phyloP scores from a whole-genome alignment of 1,284 basidiomycete species.

The Thelephora terrestris region DNA sequence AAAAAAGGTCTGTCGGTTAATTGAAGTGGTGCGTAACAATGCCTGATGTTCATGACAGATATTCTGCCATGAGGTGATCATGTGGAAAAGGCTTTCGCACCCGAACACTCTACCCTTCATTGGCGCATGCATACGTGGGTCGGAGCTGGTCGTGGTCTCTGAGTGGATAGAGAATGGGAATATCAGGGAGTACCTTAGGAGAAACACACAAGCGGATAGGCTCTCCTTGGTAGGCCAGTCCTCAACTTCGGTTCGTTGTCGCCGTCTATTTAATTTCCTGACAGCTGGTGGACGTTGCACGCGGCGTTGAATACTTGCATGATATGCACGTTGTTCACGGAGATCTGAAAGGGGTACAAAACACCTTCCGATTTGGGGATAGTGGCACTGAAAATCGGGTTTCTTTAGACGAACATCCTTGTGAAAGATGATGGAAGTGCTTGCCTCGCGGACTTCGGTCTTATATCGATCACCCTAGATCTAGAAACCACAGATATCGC shows the following conservation, averaged over 20 bases:
- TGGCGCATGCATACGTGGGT: slow-evolving; percentile 2
- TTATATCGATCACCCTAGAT: slow-evolving; percentile 4
- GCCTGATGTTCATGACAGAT: no score
- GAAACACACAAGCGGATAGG: slow-evolving; percentile 3
- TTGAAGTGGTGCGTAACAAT: no score
- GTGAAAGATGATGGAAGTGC: slow-evolving; percentile 16
- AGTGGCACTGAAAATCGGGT: neutral
- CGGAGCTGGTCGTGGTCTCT: slow-evolving; percentile 6
- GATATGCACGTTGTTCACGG: slow-evolving; percentile 3
- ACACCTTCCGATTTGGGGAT: neutral
- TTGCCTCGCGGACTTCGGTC: slow-evolving; percentile 21
- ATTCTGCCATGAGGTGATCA: no score
- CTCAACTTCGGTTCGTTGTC: neutral
- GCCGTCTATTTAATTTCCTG: neutral
- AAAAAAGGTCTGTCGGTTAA: no score
- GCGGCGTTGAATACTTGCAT: slow-evolving; percentile 4
- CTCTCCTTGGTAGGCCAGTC: slow-evolving; percentile 4
- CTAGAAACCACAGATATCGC: neutral
- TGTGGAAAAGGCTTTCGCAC: slow-evolving; percentile 6
- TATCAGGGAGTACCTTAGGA: slow-evolving; percentile 3
- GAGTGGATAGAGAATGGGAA: slow-evolving; percentile 8
- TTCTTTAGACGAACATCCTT: slow-evolving; percentile 19
- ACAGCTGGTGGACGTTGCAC: slow-evolving; percentile 3
- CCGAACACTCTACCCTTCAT: slow-evolving; percentile 7
- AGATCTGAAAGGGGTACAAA: slow-evolving; percentile 4